Base-by-base conservation (phyloP, 805 yeast species). In the Candida incommunis region DNA sequence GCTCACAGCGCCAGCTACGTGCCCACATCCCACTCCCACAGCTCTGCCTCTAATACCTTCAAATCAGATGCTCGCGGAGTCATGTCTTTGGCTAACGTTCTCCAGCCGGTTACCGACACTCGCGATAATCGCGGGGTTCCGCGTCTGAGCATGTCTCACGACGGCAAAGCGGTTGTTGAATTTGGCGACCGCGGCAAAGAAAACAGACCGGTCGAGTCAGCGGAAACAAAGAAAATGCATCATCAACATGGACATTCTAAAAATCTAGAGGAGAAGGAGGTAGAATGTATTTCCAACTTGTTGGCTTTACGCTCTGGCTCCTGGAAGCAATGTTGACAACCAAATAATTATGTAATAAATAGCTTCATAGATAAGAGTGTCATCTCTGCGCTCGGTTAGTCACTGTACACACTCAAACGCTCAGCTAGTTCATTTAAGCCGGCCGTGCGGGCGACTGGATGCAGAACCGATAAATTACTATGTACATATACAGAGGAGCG, bases 151-250 rank as follows among this genome's bases (percentile, higher is more conserved):
- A 63, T 65, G 67, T 59, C 65, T 2, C 57, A 57, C 23, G 68
- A 64, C 47, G 69, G 69, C 24, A 60, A 60, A 48, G 69, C 69
- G 7, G 58, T 61, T 52, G 55, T 64, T 22, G 61, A 61, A 15
- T 50, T 60, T 35, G n/a, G n/a, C n/a, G 49, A 43, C 31, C 43
- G 43, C 26, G 27, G 22, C 26, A 20, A 31, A 15, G 40, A 40
- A 20, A 31, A 27, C 40, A 20, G 27, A 22, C 41, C 45, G 13
- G 23, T 26, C 26, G 26, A 16, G 22, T 7, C 13, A 9, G 13
- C 27, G 13, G 13, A 9, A 9, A 9, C 27, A 9, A 25, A 25
- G 7, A 25, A 25, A 13, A 25, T 9, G 13, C 7, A 25, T 13
- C 7, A 9, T 7, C 7, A 25, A 13, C 7, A 25, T 25, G 27